These are phyloP conservation scores for Saccharomyces hybrid DNA, from an alignment of 1,139 yeast species.

Conservation along the genomic window DNA sequence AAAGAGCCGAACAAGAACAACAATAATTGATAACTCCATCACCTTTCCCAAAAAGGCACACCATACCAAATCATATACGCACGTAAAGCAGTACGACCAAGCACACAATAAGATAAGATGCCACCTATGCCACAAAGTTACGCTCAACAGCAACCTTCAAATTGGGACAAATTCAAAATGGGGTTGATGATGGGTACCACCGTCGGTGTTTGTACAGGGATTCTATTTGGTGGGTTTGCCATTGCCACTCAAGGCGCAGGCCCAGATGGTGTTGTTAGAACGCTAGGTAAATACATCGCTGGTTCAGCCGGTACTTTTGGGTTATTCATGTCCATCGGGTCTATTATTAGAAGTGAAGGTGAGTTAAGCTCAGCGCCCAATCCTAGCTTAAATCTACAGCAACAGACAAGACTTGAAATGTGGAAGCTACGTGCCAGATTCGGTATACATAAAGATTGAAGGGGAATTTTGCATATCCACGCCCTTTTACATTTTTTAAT, in stretches of 20 bases:
- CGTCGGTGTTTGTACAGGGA: conserved; percentile 94
- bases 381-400: conserved; percentile 20
- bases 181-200: conserved; percentile 96
- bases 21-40: background rate
- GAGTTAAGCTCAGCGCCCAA: conserved; percentile 11
- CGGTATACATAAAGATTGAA: conserved; percentile 9
- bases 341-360: conserved; percentile 77
- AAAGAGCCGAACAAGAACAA: background rate
- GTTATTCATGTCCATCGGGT: conserved; percentile 89
- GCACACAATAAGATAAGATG: conserved; percentile 36
- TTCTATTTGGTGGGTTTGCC: conserved; percentile 88
- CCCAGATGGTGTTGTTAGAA: conserved; percentile 94
- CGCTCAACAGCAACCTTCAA: conserved; percentile 73
- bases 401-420: conserved; percentile 27
- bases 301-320: conserved; percentile 98
- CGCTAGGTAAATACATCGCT: conserved; percentile 90
- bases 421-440: conserved; percentile 27
- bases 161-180: conserved; percentile 95
- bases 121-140: conserved; percentile 81
- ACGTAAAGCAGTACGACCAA: background rate
- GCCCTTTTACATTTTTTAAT: background rate
- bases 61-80: background rate
- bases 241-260: conserved; percentile 95
- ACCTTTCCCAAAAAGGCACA: background rate
- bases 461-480: background rate